A percentile compares a stretch with the other conserved stretches of the same genome.
Conservation (phyloP, 345 rosid genomes). For the Gossypium bickii region DNA sequence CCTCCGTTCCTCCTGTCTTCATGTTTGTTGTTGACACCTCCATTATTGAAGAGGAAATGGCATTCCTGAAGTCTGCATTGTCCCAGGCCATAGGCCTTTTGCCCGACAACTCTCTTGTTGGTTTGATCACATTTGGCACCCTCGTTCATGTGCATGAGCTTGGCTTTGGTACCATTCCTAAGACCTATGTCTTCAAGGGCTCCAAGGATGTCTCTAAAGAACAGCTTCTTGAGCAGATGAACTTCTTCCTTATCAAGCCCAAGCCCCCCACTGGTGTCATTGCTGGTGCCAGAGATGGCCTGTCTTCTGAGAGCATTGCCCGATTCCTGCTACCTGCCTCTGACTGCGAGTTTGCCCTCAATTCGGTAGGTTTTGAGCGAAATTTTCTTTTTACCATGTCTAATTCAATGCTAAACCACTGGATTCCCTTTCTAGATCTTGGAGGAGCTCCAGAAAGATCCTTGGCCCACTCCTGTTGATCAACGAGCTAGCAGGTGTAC, state of each 20-base stretch:
- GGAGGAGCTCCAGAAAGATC: slow-evolving; percentile 85
- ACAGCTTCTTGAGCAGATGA: slow-evolving; percentile 74
- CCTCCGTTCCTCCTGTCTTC: slow-evolving; percentile 56
- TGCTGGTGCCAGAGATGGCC: slow-evolving; percentile 87
- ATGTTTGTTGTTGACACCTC: slow-evolving; percentile 82
- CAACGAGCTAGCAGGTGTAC: slow-evolving; percentile 86
- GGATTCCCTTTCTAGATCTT: slow-evolving; percentile 38
- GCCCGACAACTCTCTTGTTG: slow-evolving; percentile 67
- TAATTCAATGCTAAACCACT: not conserved
- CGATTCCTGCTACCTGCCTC: slow-evolving; percentile 85
- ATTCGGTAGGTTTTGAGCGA: slow-evolving; percentile 27
- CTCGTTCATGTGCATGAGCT: slow-evolving; percentile 82
- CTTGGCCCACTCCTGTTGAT: slow-evolving; percentile 67
- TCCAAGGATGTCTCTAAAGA: slow-evolving; percentile 74
- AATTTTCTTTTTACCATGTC: not conserved
- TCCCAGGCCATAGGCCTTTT: slow-evolving; percentile 72
- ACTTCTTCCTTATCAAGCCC: slow-evolving; percentile 76
- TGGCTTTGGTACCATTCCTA: slow-evolving; percentile 65
- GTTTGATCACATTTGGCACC: slow-evolving; percentile 71
- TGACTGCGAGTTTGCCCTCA: slow-evolving; percentile 77
- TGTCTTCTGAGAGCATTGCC: slow-evolving; percentile 74
- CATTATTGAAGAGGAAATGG: slow-evolving; percentile 78
- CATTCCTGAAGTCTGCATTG: slow-evolving; percentile 70
- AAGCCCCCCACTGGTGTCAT: slow-evolving; percentile 73
- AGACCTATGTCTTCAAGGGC: slow-evolving; percentile 74